Evolutionary conservation across 257 asterid genomes (phyloP).

Genomic region (Plantago elongata): DNA sequence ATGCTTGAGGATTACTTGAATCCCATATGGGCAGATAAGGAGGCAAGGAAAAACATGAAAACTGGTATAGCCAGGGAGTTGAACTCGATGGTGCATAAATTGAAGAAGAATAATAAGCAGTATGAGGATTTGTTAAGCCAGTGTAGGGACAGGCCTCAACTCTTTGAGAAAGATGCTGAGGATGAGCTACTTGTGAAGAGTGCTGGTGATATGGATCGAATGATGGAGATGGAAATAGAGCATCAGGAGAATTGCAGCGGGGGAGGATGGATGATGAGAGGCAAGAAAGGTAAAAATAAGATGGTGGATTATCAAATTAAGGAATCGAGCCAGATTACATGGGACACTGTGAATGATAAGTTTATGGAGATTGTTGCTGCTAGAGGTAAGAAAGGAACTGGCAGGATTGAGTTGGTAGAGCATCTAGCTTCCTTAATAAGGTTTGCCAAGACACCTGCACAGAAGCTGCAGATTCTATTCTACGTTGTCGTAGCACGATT

Average conservation of each 20-base stretch:
- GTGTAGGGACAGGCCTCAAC: slow-evolving; percentile 80
- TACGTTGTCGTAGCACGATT: slow-evolving; percentile 82
- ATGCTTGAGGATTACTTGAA: slow-evolving; percentile 79
- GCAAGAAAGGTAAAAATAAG: slow-evolving; percentile 63
- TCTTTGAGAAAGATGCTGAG: slow-evolving; percentile 59
- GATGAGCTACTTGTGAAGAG: slow-evolving; percentile 63
- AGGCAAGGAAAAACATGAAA: slow-evolving; percentile 97
- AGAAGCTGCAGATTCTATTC: slow-evolving; percentile 87
- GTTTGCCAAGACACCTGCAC: slow-evolving; percentile 95
- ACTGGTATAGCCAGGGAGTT: slow-evolving; percentile 88
- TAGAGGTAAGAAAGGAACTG: slow-evolving; percentile 94
- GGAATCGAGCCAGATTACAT: slow-evolving; percentile 78
- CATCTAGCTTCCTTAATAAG: slow-evolving; percentile 85
- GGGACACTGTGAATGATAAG: slow-evolving; percentile 89
- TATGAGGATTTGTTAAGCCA: slow-evolving; percentile 72
- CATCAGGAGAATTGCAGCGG: not conserved
- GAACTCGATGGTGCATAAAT: slow-evolving; percentile 89
- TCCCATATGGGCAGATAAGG: slow-evolving; percentile 78
- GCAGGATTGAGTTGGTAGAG: slow-evolving; percentile 81
- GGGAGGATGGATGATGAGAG: slow-evolving; percentile 42
- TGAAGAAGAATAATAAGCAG: slow-evolving; percentile 79
- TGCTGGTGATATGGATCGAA: no score
- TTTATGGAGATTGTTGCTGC: slow-evolving; percentile 85
- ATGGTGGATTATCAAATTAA: slow-evolving; percentile 78
- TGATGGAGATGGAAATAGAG: slow-evolving; percentile 12